Evolutionary conservation across 345 rosid genomes (phyloP), one percentile per base, ranked within the genome.

Genomic region (Aquilaria sinensis): DNA sequence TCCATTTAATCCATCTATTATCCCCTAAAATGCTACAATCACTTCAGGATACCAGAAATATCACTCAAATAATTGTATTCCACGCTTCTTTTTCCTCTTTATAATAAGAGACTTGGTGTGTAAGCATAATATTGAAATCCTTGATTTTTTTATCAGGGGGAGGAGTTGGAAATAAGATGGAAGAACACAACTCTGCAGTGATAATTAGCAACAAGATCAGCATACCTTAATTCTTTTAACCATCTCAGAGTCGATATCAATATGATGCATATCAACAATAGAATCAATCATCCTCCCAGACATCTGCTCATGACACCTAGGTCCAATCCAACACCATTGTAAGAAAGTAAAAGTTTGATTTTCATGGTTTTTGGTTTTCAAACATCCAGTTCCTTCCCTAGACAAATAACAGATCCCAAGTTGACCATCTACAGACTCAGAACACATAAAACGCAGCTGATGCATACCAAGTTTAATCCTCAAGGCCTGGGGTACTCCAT

Each of bases 251-350:
- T 93, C 97, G 53, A 93, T 49, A 59, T 93, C 98, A 34, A 93
- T 90, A 68, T 86, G 67, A 71, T 93, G 97, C 66, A 77, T 78
- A 16, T 93, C 97, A 50, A 93, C 85, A 5, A 90, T 90, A 73
- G 78, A 67, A 72, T 93, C 98, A 80, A 88, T 80, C 80, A 93
- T 72, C 71, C 72, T 80, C 33, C 67, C 73, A 12, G 97, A 93
- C 98, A 90, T 93, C 65, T 68, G 74, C 69, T 93, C 98, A 78
- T 93, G 96, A 67, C 85, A 80, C 98, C 98, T 90, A 74, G 54
- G 33, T 47, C 49, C 33, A 67, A 37, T 31, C 53, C 34, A 49
- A 61, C 23, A 61, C 23, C 23, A 16, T 16, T 45, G 60, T 57
- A 41, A 58, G 23, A 56, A 56, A 62, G 54, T 0, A 65, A 61